Evolutionary conservation across 768 basidiomycete species (phyloP), one percentile per base, ranked within the genome.

Genomic region (Rhizopogon vulgaris): DNA sequence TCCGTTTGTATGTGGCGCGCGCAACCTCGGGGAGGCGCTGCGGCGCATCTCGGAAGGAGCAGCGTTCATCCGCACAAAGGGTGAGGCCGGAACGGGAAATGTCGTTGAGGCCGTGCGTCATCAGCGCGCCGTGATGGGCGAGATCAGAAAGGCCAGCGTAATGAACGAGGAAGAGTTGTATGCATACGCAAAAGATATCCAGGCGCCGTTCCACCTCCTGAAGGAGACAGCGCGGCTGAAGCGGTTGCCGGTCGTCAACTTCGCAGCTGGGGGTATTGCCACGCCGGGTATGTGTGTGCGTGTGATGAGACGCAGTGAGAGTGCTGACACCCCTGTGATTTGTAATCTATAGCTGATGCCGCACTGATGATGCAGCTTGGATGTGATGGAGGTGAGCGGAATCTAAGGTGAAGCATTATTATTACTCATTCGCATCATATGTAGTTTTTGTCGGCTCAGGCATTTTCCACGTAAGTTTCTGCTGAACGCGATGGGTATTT

Each of bases 281-380:
- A 94, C 92, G 9, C 93, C 93, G 45, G 91, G 90, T 90, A 63
- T 43, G 75, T 18, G 34, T 17, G 28, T 38, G 38, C 37, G 34
- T 25, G 15, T 24, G 9, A 34, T 25, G 12, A 12, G 38, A 30
- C 14, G 7, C 18, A 22, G 7, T 14, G 14, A 6, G 17, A 34
- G 18, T 18, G 4, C 51, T 56, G 22, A 57, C 30, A 40, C 14
- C 6, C 11, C 30, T 24, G 24, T 50, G 30, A 27, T 39, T 38
- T 22, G 24, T 49, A 25, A 24, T 41, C 27, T 22, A 58, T 55
- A 83, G 93, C 90, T 58, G 95, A 99, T 69, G 95, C 95, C 14
- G 96, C 96, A 3, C 70, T 97, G 56, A 96, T 97, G 95, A 98
- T 98, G 94, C 93, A 95, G 64, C 80, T 98, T 34, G 93, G 95